Evolutionary conservation across 2,329 filamentous ascomycete species (phyloP).

Genomic region (Fusarium austroafricanum): DNA sequence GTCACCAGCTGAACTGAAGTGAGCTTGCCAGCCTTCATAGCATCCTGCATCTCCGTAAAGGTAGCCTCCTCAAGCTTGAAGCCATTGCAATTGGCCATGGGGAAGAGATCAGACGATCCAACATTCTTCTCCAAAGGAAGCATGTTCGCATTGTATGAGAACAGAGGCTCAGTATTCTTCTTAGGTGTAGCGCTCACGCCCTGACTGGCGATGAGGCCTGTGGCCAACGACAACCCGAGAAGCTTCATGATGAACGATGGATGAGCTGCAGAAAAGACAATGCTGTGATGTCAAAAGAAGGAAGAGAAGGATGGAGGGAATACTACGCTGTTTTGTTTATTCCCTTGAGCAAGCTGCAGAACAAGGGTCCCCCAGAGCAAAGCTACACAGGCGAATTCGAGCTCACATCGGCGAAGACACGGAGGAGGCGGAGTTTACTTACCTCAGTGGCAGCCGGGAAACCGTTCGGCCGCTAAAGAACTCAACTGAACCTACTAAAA

Average conservation of each 20-base stretch:
- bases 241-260: constrained; percentile 35
- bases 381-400: neutral
- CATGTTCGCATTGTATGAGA: constrained; percentile 45
- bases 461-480: constrained; percentile 6
- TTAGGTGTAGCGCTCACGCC: constrained; percentile 23
- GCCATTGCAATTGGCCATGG: constrained; percentile 71
- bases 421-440: neutral
- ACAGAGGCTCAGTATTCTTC: constrained; percentile 25
- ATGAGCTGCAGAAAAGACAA: neutral
- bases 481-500: neutral
- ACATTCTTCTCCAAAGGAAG: constrained; percentile 53
- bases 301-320: constrained; percentile 4
- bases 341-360: constrained; percentile 1
- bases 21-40: constrained; percentile 65
- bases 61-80: constrained; percentile 75
- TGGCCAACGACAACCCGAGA: constrained; percentile 37
- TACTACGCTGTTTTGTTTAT: constrained; percentile 20
- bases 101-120: constrained; percentile 60
- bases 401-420: neutral
- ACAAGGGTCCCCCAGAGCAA: neutral
- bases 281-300: constrained; percentile 1
- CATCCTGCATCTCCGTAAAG: constrained; percentile 73
- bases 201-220: constrained; percentile 37
- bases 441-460: neutral
- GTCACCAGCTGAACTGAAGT: constrained; percentile 67